A percentile compares a stretch with the other conserved stretches of the same genome.
phyloP scores from a whole-genome alignment of 139 green algal genomes.

The Ettlia oleoabundans region DNA sequence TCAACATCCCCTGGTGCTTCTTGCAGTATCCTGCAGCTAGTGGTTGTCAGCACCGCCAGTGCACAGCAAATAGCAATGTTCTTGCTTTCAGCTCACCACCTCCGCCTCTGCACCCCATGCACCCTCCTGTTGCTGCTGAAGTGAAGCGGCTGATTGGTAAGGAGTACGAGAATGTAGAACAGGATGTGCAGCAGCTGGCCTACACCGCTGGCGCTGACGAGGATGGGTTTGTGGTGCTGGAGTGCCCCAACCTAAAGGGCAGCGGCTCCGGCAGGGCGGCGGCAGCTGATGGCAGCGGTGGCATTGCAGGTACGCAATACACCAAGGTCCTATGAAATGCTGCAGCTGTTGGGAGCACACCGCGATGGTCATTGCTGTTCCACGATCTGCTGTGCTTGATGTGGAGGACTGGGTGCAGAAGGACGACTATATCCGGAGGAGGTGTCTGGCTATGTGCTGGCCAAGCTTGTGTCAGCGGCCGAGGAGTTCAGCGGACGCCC shows the following conservation, averaged over 20 bases:
- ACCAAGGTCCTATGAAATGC: too few relatives aligned
- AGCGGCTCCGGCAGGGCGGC: neutral
- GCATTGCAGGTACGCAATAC: neutral
- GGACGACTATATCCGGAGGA: conserved; percentile 77
- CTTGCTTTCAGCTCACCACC: too few relatives aligned
- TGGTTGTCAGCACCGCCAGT: too few relatives aligned
- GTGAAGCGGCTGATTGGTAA: conserved; percentile 89
- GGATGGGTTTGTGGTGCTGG: conserved; percentile 28
- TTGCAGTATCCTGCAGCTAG: too few relatives aligned
- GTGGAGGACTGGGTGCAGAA: neutral
- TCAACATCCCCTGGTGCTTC: too few relatives aligned
- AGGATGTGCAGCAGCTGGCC: conserved; percentile 57
- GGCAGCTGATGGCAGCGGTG: neutral
- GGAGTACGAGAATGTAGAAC: conserved; percentile 51
- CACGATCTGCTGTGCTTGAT: too few relatives aligned
- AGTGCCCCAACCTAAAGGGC: conserved; percentile 12
- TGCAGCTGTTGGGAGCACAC: too few relatives aligned
- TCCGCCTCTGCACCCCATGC: too few relatives aligned
- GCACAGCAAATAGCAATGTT: too few relatives aligned
- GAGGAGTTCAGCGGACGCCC: conserved; percentile 23
- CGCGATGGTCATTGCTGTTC: too few relatives aligned
- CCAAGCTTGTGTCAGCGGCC: conserved; percentile 70
- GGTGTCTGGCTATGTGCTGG: conserved; percentile 69
- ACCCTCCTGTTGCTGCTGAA: too few relatives aligned
- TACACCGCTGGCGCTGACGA: conserved; percentile 45